phyloP scores from a whole-genome alignment of 306 rosid species.

The Dryas alaskensis region DNA sequence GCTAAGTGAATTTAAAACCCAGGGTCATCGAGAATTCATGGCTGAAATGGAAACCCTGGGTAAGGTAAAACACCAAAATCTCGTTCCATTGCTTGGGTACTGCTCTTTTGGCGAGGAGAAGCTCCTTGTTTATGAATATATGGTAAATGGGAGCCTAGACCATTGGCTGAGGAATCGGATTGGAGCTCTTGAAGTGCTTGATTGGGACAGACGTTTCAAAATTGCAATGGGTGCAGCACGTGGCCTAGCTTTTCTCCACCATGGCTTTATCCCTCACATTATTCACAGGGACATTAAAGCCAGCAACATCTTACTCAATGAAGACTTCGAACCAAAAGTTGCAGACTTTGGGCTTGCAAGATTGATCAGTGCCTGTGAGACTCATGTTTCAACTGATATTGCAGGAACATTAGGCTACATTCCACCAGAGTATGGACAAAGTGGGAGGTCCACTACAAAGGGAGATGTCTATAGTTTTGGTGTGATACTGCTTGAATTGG shows the following conservation, averaged over 20 bases:
- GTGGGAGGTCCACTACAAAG: constrained; percentile 83
- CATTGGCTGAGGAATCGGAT: constrained; percentile 85
- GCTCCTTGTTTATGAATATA: constrained; percentile 91
- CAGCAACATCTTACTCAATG: constrained; percentile 83
- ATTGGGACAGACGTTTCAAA: constrained; percentile 81
- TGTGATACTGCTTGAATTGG: constrained; percentile 82
- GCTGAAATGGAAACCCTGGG: constrained; percentile 99
- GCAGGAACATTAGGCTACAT: constrained; percentile 99
- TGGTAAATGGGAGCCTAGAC: constrained; percentile 95
- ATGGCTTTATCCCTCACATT: constrained; percentile 85
- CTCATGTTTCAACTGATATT: constrained; percentile 82
- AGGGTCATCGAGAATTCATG: constrained; percentile 86
- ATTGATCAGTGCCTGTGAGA: constrained; percentile 91
- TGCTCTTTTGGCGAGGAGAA: constrained; percentile 91
- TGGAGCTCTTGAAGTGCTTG: constrained; percentile 75
- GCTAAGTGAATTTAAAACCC: constrained; percentile 89
- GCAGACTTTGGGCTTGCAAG: constrained; percentile 96
- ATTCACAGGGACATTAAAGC: constrained; percentile 94
- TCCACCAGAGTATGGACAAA: constrained; percentile 98
- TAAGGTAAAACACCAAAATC: constrained; percentile 89
- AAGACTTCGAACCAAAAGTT: constrained; percentile 86
- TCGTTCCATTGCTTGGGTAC: constrained; percentile 84
- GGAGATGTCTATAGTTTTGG: constrained; percentile 97
- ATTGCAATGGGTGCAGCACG: constrained; percentile 73
- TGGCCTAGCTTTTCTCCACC: constrained; percentile 93